A percentile compares a stretch with the other conserved stretches of the same genome.
These are phyloP conservation scores for Setaria viridis DNA, from an alignment of 202 grass and related monocot genomes.

Conservation along the genomic window DNA sequence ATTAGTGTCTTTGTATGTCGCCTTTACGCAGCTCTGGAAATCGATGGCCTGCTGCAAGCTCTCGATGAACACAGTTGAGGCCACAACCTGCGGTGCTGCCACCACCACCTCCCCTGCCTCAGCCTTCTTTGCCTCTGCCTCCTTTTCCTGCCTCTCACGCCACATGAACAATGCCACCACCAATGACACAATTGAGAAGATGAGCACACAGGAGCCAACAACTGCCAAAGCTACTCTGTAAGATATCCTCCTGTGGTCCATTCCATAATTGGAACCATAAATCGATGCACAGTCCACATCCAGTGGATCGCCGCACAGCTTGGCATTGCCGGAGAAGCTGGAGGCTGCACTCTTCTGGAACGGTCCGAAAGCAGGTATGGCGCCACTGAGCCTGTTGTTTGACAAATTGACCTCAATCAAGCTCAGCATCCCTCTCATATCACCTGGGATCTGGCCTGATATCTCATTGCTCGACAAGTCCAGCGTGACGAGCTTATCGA, in stretches of 20 bases:
- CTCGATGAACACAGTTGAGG: slow-evolving; percentile 77
- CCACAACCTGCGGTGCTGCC: slow-evolving; percentile 56
- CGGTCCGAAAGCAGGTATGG: slow-evolving; percentile 78
- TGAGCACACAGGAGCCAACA: slow-evolving; percentile 75
- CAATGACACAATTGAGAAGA: slow-evolving; percentile 74
- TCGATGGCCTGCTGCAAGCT: slow-evolving; percentile 90
- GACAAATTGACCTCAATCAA: slow-evolving; percentile 97
- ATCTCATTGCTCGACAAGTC: slow-evolving; percentile 91
- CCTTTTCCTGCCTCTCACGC: slow-evolving; percentile 91
- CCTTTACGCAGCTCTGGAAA: slow-evolving; percentile 78
- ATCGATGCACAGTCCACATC: slow-evolving; percentile 63
- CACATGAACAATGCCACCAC: slow-evolving; percentile 91
- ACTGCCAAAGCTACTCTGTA: slow-evolving; percentile 82
- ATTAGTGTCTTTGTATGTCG: slow-evolving; percentile 74
- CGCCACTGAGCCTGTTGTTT: slow-evolving; percentile 71
- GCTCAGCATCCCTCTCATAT: slow-evolving; percentile 94
- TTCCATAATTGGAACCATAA: slow-evolving; percentile 64
- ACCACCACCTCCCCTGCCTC: slow-evolving; percentile 59
- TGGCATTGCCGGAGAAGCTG: slow-evolving; percentile 78
- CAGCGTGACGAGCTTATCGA: slow-evolving; percentile 87
- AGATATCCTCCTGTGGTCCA: slow-evolving; percentile 78
- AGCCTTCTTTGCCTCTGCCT: slow-evolving; percentile 65
- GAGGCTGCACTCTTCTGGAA: slow-evolving; percentile 90
- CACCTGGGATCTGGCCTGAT: slow-evolving; percentile 76
- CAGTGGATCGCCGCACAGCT: slow-evolving; percentile 79